Evolutionary conservation across 129 eudicot species (phyloP).

Genomic region (Saposhnikovia divaricata): DNA sequence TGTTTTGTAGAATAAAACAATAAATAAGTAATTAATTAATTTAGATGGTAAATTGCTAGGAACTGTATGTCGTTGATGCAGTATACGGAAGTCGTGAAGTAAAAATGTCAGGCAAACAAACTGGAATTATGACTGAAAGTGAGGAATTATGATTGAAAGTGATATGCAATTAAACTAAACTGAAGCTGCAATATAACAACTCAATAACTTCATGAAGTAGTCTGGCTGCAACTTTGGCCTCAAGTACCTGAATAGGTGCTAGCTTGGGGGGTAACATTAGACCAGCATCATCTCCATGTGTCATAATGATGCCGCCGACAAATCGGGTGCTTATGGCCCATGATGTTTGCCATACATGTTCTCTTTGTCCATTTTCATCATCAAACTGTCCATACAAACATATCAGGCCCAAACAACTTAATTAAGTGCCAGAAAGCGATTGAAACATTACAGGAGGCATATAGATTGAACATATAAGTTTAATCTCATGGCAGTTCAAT

Average conservation of each 20-base stretch:
- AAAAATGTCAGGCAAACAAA: not conserved
- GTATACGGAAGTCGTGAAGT: not conserved
- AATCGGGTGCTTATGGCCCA: constrained; percentile 99
- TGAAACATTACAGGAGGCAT: not conserved
- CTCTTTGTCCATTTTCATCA: constrained; percentile 87
- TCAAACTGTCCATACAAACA: constrained; percentile 58
- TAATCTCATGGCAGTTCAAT: not conserved
- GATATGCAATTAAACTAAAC: not conserved
- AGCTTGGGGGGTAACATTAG: constrained; percentile 87
- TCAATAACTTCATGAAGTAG: constrained; percentile 9
- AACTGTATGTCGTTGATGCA: not conserved
- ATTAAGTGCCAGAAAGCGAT: not conserved
- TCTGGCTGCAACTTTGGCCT: not conserved
- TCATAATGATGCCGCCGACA: constrained; percentile 97
- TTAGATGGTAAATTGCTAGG: not conserved
- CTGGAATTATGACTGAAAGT: not conserved
- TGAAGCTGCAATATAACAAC: not conserved
- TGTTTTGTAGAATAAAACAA: not conserved
- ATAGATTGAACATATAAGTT: not conserved
- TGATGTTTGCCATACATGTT: constrained; percentile 99
- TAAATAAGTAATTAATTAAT: not conserved
- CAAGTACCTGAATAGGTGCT: constrained; percentile 79
- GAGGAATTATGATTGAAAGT: not conserved
- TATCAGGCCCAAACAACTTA: not conserved
- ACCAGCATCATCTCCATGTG: constrained; percentile 93